Evolutionary conservation across 495 filamentous ascomycete species (phyloP), one percentile per base, ranked within the genome.

Genomic region (Penicillium salamii): DNA sequence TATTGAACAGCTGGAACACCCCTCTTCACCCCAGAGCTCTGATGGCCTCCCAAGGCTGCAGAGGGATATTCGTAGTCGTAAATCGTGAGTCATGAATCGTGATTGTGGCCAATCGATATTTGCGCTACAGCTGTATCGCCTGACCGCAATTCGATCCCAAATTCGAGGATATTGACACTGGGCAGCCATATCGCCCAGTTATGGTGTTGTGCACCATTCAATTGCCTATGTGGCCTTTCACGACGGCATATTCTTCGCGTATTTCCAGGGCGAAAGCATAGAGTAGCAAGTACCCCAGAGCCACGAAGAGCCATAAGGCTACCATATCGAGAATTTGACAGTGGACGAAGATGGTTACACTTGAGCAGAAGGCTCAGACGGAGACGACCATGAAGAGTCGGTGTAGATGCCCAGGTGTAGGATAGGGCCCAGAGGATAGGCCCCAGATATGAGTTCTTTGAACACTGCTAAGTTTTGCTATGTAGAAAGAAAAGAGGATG

Each of bases 241-340:
- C 17, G 11, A 47, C 17, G 26, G 24, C 9, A n/a, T 5, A 5
- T 50, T 26, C 42, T 35, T 63, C 45, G n/a, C 60, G 53, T 18
- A 38, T 44, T 49, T 67, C 58, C 40, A 65, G 50, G n/a, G 70
- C 70, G 46, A 73, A 71, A 29, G 70, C 70, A 49, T 73, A 73
- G 19, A 73, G 59, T 12, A 73, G 61, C 39, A 73, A 49, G 46
- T 73, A 73, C 19, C 70, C 66, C 36, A 71, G 56, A 37, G 63
- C 68, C 12, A 73, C 63, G 46, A 73, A 65, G 37, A 73, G 50
- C 66, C 66, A 71, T 18, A 73, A 42, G 7, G 59, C 52, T 9
- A 51, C 68, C 70, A 73, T 73, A 7, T n/a, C 47, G 20, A 31
- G 11, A 35, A 21, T 53, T 24, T 48, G 34, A 39, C 23, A 26